Conservation (phyloP, 352 stramenopile species). For the Globisporangium spinosum region DNA sequence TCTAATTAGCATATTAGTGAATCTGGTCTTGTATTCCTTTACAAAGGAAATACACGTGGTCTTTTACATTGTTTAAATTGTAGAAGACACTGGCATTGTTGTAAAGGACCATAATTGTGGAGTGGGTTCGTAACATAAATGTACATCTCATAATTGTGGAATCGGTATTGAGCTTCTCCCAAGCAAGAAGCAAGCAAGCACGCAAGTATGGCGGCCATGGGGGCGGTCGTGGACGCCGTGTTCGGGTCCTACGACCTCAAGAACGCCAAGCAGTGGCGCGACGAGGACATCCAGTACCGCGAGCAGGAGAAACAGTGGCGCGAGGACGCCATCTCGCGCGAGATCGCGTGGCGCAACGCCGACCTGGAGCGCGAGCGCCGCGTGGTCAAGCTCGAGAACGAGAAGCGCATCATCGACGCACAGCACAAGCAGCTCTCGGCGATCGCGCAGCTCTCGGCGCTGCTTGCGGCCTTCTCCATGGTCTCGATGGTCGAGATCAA, state of each 20-base stretch:
- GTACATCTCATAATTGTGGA: no score
- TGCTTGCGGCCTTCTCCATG: conserved; percentile 70
- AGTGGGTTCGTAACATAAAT: no score
- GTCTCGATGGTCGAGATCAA: conserved; percentile 75
- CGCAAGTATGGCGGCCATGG: conserved; percentile 41
- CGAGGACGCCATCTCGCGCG: conserved; percentile 63
- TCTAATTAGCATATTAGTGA: no score
- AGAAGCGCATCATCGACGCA: conserved; percentile 75
- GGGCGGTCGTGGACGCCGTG: conserved; percentile 66
- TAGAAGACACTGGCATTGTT: no score
- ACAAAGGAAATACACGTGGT: no score
- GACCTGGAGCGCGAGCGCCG: conserved; percentile 70
- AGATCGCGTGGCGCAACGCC: conserved; percentile 62
- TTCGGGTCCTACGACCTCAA: conserved; percentile 86
- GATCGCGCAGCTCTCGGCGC: conserved; percentile 58
- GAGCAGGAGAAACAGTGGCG: conserved; percentile 81
- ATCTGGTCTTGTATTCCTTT: no score
- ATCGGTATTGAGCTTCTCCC: not conserved
- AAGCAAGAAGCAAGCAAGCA: not conserved
- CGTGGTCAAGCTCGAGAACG: conserved; percentile 70
- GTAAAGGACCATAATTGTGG: no score
- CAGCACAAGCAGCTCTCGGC: conserved; percentile 60
- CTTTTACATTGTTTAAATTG: no score
- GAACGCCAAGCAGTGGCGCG: conserved; percentile 80
- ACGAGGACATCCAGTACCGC: conserved; percentile 70